Evolutionary conservation across 2,329 filamentous ascomycete species (phyloP).

Genomic region (Hypocrella siamensis): DNA sequence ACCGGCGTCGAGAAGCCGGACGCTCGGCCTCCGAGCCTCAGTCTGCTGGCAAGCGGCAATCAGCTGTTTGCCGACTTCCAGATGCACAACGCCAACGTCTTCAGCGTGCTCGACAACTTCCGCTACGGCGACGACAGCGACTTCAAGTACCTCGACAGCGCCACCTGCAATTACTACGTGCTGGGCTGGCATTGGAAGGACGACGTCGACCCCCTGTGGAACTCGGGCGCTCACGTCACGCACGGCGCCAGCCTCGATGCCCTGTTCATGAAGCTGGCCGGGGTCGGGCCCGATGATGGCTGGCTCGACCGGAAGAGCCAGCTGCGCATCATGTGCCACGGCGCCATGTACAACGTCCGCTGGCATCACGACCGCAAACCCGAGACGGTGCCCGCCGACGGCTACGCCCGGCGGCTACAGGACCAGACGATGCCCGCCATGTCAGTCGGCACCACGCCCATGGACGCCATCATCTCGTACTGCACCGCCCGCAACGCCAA

Average conservation of each 20-base stretch:
- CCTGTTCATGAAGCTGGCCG: conserved; percentile 9
- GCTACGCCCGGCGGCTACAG: conserved; percentile 6
- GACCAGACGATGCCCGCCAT: conserved; percentile 7
- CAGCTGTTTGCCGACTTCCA: conserved; percentile 25
- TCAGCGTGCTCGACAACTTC: conserved; percentile 23
- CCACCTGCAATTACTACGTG: conserved; percentile 20
- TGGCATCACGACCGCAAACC: conserved; percentile 17
- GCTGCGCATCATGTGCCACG: conserved; percentile 15
- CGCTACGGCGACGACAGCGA: conserved; percentile 9
- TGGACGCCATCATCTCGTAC: conserved; percentile 22
- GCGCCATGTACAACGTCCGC: conserved; percentile 19
- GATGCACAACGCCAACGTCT: conserved; percentile 23
- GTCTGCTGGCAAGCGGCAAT: conserved; percentile 11
- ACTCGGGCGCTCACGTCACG: conserved; percentile 1
- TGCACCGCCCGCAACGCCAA: conserved; percentile 2
- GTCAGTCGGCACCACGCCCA: conserved; percentile 19
- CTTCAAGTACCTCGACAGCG: conserved; percentile 9
- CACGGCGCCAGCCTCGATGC: conserved; percentile 7
- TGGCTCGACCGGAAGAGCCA: conserved; percentile 7
- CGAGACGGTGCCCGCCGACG: conserved; percentile 14
- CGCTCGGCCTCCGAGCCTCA: conserved; percentile 3
- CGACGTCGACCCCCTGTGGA: conserved; percentile 9
- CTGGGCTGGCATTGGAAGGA: conserved; percentile 21
- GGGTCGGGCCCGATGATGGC: background rate
- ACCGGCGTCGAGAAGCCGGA: background rate